Evolutionary conservation across 306 rosid genomes (phyloP).

Genomic region (Casuarina cunninghamiana): DNA sequence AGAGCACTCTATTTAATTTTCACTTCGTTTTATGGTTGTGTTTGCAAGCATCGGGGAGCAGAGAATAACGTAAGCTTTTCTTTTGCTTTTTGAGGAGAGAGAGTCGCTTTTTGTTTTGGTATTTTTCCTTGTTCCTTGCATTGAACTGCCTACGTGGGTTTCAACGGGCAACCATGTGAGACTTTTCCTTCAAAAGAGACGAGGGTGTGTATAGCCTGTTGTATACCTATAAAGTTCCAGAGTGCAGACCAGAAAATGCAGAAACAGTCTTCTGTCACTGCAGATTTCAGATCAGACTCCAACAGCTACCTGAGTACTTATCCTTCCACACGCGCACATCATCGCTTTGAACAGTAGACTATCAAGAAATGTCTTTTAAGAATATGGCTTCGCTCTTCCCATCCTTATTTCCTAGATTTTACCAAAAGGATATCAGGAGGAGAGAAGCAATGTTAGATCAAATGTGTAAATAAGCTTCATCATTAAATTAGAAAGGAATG

Average conservation of each 20-base stretch:
- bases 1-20: slow-evolving; percentile 27
- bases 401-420: not conserved
- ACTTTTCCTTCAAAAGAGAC: not conserved
- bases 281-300: slow-evolving; percentile 1
- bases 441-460: not conserved
- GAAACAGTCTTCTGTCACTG: not conserved
- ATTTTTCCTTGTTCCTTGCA: slow-evolving; percentile 1
- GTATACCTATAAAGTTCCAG: slow-evolving; percentile 4
- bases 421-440: not conserved
- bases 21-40: slow-evolving; percentile 60
- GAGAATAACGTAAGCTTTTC: slow-evolving; percentile 30
- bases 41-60: slow-evolving; percentile 39
- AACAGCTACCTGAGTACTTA: not conserved
- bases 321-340: slow-evolving; percentile 15
- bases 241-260: slow-evolving; percentile 7
- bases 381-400: not conserved
- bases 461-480: too few species aligned
- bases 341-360: not conserved
- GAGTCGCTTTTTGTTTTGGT: slow-evolving; percentile 17
- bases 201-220: not conserved
- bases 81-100: slow-evolving; percentile 38
- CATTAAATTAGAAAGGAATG: not conserved
- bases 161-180: slow-evolving; percentile 20
- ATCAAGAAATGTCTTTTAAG: too few species aligned
- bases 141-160: slow-evolving; percentile 25